These are phyloP conservation scores for Sclerospora graminicola DNA, from an alignment of 352 stramenopile genomes.

Conservation along the genomic window DNA sequence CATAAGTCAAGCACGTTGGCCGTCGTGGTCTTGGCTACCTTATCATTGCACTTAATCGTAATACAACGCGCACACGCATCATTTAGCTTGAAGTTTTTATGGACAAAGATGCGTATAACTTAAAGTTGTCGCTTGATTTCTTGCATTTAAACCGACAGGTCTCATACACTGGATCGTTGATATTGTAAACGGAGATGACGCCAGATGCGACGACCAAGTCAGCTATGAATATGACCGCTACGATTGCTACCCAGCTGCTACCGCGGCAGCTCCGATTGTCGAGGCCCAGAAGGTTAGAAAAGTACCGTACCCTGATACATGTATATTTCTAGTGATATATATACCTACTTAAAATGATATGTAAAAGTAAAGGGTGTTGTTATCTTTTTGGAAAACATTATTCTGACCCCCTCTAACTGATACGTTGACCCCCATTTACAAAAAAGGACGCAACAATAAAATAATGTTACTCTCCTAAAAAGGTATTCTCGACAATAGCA, in stretches of 20 bases:
- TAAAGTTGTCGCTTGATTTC: slow-evolving; percentile 54
- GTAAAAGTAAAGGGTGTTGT: too few species aligned
- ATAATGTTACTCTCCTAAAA: too few species aligned
- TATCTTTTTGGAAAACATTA: too few species aligned
- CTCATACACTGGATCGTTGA: slow-evolving; percentile 47
- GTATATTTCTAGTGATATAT: too few species aligned
- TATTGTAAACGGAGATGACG: slow-evolving; percentile 40
- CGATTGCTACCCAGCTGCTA: slow-evolving; percentile 4
- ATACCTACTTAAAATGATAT: too few species aligned
- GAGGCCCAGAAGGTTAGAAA: too few species aligned
- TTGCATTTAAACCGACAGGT: slow-evolving; percentile 61
- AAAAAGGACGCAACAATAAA: too few species aligned
- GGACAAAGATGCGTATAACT: slow-evolving; percentile 66
- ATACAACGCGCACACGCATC: slow-evolving; percentile 65
- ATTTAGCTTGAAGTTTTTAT: slow-evolving; percentile 44
- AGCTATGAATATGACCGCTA: slow-evolving; percentile 1
- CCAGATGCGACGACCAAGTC: slow-evolving; percentile 13
- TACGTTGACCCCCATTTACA: too few species aligned
- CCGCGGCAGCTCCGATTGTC: too few species aligned
- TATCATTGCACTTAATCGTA: slow-evolving; percentile 45
- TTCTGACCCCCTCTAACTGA: too few species aligned
- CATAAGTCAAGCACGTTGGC: slow-evolving; percentile 70
- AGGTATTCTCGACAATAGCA: too few species aligned
- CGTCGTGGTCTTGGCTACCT: slow-evolving; percentile 29
- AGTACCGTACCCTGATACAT: too few species aligned